These are phyloP conservation scores for Russula ochroleuca DNA, from an alignment of 768 basidiomycete species.

Conservation along the genomic window DNA sequence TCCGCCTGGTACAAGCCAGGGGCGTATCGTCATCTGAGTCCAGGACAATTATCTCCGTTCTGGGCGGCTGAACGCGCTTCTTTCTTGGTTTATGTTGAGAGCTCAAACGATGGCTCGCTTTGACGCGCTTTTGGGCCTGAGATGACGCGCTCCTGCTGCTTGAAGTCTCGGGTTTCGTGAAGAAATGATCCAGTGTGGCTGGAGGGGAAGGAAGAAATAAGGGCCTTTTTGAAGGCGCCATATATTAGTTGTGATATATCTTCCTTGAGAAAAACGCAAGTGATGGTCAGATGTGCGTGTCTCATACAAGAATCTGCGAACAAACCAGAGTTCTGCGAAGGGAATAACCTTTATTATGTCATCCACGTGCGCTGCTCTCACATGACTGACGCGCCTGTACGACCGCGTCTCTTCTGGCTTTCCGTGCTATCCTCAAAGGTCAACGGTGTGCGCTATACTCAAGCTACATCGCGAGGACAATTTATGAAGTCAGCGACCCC, in stretches of 20 bases:
- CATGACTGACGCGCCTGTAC: too few relatives aligned
- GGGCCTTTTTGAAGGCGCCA: constrained; percentile 16
- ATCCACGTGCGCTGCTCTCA: neutral
- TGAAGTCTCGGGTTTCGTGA: constrained; percentile 7
- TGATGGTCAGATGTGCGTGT: neutral
- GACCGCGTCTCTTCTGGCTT: too few relatives aligned
- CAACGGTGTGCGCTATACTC: too few relatives aligned
- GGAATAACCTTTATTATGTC: neutral
- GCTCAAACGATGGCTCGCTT: neutral
- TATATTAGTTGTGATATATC: neutral
- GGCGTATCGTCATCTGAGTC: constrained; percentile 33
- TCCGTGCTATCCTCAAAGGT: too few relatives aligned
- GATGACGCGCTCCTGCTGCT: constrained; percentile 6
- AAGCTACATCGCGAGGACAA: too few relatives aligned
- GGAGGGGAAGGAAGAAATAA: constrained; percentile 19
- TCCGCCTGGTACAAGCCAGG: constrained; percentile 14
- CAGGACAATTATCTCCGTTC: constrained; percentile 33
- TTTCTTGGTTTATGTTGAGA: constrained; percentile 14
- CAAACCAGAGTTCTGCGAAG: neutral
- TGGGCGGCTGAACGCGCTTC: neutral
- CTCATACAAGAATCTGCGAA: neutral
- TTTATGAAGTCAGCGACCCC: too few relatives aligned
- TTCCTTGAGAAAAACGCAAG: neutral
- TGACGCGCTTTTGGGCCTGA: constrained; percentile 3
- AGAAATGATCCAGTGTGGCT: constrained; percentile 24